Base-by-base conservation (phyloP, 169 alveolate species). In the Plasmodium knowlesi region DNA sequence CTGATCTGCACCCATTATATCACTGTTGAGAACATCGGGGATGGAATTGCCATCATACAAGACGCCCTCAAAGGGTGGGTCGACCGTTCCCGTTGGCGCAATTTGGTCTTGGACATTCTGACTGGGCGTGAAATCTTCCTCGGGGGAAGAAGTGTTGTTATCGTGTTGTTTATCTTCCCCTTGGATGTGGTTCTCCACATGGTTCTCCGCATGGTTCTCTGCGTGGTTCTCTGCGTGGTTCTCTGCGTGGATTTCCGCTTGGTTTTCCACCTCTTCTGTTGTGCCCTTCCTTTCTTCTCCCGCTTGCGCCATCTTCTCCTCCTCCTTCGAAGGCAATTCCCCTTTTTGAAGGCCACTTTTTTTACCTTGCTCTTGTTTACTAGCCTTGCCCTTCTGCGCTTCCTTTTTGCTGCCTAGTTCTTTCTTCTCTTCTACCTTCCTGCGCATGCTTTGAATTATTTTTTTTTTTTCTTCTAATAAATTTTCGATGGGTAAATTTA, bases 401-500 rank as follows among this genome's bases (percentile, higher is more conserved):
- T 53, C 82, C 70, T 76, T 74, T n/a, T 30, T 28, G 67, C 32
- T 50, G 50, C 71, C 93, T 34, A 57, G 16, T 53, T 50, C 22
- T 54, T 89, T 54, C 73, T 89, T 46, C 72, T 79, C 90, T 61
- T 79, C 82, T n/a, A 61, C 82, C 50, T 43, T 54, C 57, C 34
- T 89, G 28, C 72, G 4, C 88, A 89, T 79, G 9, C 39, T 79
- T 79, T 89, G 79, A n/a, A 89, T 89, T 37, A 89, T 79, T 89
- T 80, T 89, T 54, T 89, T 89, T 61, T 89, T 89, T 32, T 89
- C 90, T 37, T 89, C 83, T 16, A 89, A 14, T 78, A 89, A 89
- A 61, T 89, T 89, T 34, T 79, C 89, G 50, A 89, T 34, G 25
- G 94, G 94, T 53, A 89, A 57, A 79, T 89, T 89, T 22, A 89